Evolutionary conservation across 2,329 filamentous ascomycete species (phyloP).

Genomic region (Aspergillus sp.): DNA sequence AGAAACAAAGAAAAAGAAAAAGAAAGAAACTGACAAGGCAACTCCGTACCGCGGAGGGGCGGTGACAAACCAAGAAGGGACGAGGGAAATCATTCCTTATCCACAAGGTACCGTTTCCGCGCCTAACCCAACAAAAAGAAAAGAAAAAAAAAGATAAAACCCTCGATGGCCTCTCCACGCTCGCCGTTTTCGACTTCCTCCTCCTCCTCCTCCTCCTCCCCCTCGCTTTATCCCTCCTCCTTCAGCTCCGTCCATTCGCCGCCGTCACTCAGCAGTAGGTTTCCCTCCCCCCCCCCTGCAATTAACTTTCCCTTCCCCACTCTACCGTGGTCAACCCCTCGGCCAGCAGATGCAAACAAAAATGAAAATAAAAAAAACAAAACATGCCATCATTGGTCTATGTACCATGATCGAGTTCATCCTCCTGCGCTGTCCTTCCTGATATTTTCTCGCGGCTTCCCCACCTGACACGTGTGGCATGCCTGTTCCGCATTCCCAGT

Average conservation of each 20-base stretch:
- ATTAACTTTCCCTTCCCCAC: slow-evolving; percentile 5
- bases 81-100: background rate
- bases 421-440: slow-evolving; percentile 7
- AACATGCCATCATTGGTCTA: background rate
- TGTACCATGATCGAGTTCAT: background rate
- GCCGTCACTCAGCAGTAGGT: slow-evolving; percentile 19
- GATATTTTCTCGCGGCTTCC: slow-evolving; percentile 10
- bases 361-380: too few species aligned
- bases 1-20: background rate
- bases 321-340: slow-evolving; percentile 2
- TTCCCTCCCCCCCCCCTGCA: background rate
- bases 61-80: background rate
- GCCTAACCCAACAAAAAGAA: background rate
- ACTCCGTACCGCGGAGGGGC: background rate
- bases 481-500: slow-evolving; percentile 17
- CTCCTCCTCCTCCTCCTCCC: slow-evolving; percentile 16
- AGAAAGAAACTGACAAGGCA: background rate
- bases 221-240: slow-evolving; percentile 33
- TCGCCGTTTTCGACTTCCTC: slow-evolving; percentile 20
- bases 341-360: background rate
- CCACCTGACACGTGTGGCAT: slow-evolving; percentile 33
- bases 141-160: slow-evolving; percentile 7
- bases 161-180: slow-evolving; percentile 17
- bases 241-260: slow-evolving; percentile 25
- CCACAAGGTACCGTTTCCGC: background rate